Percentiles rank a stretch among this genome's conserved stretches.
These are phyloP conservation scores for Podospora appendiculata DNA, from an alignment of 495 filamentous ascomycete genomes.

Conservation along the genomic window DNA sequence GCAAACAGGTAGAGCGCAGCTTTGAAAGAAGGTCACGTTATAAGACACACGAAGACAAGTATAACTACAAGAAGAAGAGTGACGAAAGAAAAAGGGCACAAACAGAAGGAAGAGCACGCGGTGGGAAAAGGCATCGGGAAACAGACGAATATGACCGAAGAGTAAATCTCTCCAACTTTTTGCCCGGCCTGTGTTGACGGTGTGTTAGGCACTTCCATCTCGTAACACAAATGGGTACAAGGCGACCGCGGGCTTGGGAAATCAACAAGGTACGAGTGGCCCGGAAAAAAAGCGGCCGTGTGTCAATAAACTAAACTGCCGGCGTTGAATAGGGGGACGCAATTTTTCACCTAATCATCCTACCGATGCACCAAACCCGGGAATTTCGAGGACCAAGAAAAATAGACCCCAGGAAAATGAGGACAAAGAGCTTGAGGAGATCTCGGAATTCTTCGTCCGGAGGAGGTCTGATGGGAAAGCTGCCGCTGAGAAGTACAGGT, in stretches of 20 bases:
- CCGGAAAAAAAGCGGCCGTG: too few species aligned
- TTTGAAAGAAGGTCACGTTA: conserved; percentile 54
- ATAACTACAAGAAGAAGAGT: conserved; percentile 34
- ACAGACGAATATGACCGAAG: too few species aligned
- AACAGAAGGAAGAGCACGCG: background rate
- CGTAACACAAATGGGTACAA: background rate
- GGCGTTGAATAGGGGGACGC: background rate
- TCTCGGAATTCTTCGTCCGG: conserved; percentile 33
- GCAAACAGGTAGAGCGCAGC: background rate
- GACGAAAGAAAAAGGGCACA: conserved; percentile 22
- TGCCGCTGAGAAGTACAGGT: background rate
- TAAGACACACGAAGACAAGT: conserved; percentile 55
- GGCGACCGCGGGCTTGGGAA: background rate
- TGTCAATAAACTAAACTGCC: too few species aligned
- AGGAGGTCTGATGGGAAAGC: conserved; percentile 1
- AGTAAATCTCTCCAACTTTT: too few species aligned
- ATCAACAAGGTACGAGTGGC: background rate
- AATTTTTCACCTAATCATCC: background rate
- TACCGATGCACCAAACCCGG: background rate
- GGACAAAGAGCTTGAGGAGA: conserved; percentile 27
- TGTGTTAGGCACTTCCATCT: background rate
- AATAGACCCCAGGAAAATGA: background rate
- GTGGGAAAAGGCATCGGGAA: background rate
- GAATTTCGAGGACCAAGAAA: conserved; percentile 22
- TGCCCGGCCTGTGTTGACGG: too few species aligned